Percentiles rank a stretch among this genome's conserved stretches.
These are phyloP conservation scores for Cotoneaster glaucophyllus DNA, from an alignment of 306 rosid genomes.

Conservation along the genomic window DNA sequence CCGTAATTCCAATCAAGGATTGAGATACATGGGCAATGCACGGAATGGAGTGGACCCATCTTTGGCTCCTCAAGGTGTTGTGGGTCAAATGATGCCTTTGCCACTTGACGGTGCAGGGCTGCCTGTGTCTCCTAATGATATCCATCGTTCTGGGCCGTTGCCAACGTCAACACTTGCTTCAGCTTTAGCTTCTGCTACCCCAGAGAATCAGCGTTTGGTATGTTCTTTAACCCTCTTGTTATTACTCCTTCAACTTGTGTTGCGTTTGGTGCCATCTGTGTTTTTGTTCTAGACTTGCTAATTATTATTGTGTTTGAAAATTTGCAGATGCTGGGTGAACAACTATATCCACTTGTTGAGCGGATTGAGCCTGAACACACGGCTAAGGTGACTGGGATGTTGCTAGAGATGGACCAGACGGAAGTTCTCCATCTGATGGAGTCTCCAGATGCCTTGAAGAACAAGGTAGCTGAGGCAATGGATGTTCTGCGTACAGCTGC, in stretches of 20 bases:
- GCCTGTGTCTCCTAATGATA: conserved; percentile 33
- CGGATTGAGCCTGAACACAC: conserved; percentile 48
- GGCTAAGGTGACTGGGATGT: conserved; percentile 85
- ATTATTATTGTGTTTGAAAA: neutral
- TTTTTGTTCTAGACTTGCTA: neutral
- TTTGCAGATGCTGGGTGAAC: conserved; percentile 81
- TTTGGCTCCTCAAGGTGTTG: conserved; percentile 42
- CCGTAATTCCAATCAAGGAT: conserved; percentile 61
- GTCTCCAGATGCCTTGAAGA: conserved; percentile 75
- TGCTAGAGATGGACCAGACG: conserved; percentile 91
- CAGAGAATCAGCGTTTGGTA: conserved; percentile 69
- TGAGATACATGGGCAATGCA: conserved; percentile 47
- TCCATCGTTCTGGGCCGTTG: conserved; percentile 36
- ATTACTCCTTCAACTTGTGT: neutral
- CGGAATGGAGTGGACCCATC: conserved; percentile 56
- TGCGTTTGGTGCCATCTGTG: neutral
- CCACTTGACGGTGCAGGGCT: conserved; percentile 48
- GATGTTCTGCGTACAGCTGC: conserved; percentile 63
- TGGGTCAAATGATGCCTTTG: conserved; percentile 50
- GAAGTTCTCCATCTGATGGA: conserved; percentile 94
- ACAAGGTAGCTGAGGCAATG: conserved; percentile 81
- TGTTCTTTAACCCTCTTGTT: neutral
- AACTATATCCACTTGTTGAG: conserved; percentile 76
- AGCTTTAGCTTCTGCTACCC: conserved; percentile 74
- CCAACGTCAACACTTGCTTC: conserved; percentile 69